phyloP scores from a whole-genome alignment of 2,329 filamentous ascomycete species.

The Beauveria scarabaeidicola region DNA sequence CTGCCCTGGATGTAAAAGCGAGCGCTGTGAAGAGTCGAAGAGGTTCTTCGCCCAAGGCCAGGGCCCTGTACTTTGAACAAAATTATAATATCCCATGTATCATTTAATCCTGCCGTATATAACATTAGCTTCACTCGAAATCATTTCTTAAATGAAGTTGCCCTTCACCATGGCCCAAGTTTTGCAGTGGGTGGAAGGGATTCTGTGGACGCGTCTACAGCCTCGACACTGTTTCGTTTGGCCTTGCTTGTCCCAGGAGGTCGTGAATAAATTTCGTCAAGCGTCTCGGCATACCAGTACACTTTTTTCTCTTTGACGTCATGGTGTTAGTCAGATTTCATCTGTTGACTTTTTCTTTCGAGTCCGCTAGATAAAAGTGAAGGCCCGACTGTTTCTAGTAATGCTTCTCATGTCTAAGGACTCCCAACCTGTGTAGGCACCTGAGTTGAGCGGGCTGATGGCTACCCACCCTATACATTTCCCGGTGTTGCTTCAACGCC shows the following conservation, averaged over 20 bases:
- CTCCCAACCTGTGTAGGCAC: not conserved
- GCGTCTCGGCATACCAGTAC: too few species aligned
- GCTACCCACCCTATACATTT: not conserved
- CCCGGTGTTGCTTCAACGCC: too few species aligned
- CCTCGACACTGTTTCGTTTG: too few species aligned
- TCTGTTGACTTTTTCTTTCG: too few species aligned
- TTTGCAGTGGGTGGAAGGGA: not conserved
- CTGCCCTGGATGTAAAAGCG: constrained; percentile 89
- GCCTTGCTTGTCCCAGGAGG: too few species aligned
- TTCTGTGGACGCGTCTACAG: too few species aligned
- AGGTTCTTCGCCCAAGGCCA: constrained; percentile 46
- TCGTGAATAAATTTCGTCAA: too few species aligned
- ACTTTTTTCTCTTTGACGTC: too few species aligned
- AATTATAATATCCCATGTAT: not conserved
- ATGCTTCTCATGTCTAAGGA: too few species aligned
- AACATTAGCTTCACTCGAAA: not conserved
- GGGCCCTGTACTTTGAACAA: not conserved
- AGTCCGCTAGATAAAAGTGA: too few species aligned
- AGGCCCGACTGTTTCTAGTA: too few species aligned
- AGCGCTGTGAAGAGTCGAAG: constrained; percentile 73
- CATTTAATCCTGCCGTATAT: not conserved
- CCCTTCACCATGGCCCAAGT: not conserved
- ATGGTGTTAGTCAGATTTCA: too few species aligned
- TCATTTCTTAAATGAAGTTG: not conserved
- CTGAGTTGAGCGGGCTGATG: not conserved